A percentile compares a stretch with the other conserved stretches of the same genome.
Evolutionary conservation across 306 rosid genomes (phyloP).

Genomic region (barrel medic (Medicago truncatula)): DNA sequence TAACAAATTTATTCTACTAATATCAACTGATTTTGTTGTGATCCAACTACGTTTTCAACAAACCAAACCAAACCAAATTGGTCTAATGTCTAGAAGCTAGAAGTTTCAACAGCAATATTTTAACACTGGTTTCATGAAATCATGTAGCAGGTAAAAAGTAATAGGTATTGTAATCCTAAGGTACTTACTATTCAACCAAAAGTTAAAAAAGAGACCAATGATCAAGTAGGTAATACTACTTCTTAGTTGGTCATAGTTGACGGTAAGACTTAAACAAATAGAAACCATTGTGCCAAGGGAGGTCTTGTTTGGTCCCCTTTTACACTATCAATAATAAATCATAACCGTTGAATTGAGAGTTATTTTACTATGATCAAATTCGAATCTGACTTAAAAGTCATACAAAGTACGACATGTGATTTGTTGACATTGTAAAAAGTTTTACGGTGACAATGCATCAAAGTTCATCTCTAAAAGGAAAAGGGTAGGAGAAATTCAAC

Average conservation of each 20-base stretch:
- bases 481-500: conserved; percentile 31
- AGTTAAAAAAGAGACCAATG: conserved; percentile 41
- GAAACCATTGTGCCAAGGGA: conserved; percentile 2
- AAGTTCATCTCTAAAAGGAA: neutral
- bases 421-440: neutral
- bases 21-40: neutral
- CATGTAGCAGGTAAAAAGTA: conserved; percentile 34
- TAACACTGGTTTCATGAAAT: conserved; percentile 22
- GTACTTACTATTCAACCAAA: conserved; percentile 33
- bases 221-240: conserved; percentile 36
- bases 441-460: too few species aligned
- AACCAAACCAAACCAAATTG: conserved; percentile 22
- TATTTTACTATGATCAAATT: too few species aligned
- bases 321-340: too few species aligned
- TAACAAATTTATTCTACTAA: neutral
- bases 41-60: conserved; percentile 17
- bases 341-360: too few species aligned
- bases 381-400: too few species aligned
- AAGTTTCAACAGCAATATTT: conserved; percentile 14
- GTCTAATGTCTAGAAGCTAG: conserved; percentile 16
- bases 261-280: conserved; percentile 25
- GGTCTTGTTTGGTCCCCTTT: conserved; percentile 29
- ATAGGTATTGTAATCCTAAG: neutral
- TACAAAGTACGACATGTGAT: neutral
- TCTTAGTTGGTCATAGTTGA: conserved; percentile 38